Evolutionary conservation across 345 rosid genomes (phyloP).

Genomic region (Salix arbutifolia): DNA sequence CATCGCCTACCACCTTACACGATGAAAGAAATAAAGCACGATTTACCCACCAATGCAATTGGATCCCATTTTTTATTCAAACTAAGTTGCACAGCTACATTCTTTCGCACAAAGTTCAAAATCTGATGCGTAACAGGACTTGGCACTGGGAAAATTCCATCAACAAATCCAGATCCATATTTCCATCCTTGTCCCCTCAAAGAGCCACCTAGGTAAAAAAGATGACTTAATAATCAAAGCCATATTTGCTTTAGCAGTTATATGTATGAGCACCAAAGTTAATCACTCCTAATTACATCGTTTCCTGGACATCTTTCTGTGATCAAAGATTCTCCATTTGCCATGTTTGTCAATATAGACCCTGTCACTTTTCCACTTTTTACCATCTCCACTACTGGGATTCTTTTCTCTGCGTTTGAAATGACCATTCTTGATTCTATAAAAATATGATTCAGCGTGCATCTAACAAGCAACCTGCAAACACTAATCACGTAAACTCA

Average conservation of each 20-base stretch:
- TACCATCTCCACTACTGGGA: constrained; percentile 31
- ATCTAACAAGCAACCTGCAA: constrained; percentile 47
- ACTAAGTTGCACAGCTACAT: constrained; percentile 58
- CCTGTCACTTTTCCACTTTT: constrained; percentile 45
- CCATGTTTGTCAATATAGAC: constrained; percentile 66
- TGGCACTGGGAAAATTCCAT: constrained; percentile 84
- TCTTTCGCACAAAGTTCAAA: constrained; percentile 48
- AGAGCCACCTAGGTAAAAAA: constrained; percentile 56
- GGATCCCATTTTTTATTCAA: constrained; percentile 74
- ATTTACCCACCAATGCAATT: constrained; percentile 50
- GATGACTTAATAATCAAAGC: background rate
- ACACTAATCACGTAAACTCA: background rate
- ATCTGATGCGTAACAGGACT: constrained; percentile 75
- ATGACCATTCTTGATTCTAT: constrained; percentile 26
- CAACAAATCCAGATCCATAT: constrained; percentile 91
- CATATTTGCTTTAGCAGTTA: background rate
- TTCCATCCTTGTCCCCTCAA: constrained; percentile 92
- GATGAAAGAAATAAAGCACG: background rate
- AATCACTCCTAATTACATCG: constrained; percentile 37
- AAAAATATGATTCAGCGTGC: constrained; percentile 31
- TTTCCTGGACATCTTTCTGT: constrained; percentile 68
- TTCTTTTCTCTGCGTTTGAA: constrained; percentile 30
- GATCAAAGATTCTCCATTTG: constrained; percentile 53
- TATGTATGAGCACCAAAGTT: background rate
- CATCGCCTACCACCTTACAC: too few species aligned